Conservation (phyloP, 1,139 yeast species). For the Pichia sp. region DNA sequence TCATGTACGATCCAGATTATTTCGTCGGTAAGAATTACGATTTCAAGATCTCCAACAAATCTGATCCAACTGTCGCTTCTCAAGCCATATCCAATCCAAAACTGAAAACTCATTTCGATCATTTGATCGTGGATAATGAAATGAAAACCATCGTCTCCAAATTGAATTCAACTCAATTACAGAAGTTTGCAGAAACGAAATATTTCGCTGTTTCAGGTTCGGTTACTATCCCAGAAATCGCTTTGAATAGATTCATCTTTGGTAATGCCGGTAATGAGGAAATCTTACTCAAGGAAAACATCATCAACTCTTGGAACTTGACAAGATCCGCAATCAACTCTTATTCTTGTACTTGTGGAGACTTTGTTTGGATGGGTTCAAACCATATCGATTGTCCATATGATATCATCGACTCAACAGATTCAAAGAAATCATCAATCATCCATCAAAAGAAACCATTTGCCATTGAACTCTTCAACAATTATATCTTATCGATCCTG, state of each 20-base stretch:
- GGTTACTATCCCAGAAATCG: background rate
- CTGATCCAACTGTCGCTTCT: background rate
- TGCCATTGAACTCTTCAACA: conserved; percentile 12
- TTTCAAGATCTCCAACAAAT: background rate
- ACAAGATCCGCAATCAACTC: conserved; percentile 4
- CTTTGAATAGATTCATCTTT: background rate
- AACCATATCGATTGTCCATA: conserved; percentile 2
- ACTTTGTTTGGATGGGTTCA: background rate
- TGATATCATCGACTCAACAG: background rate
- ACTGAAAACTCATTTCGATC: background rate
- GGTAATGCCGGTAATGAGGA: background rate
- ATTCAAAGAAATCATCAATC: background rate
- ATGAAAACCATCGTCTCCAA: conserved; percentile 5
- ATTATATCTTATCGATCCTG: conserved; percentile 13
- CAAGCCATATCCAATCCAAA: background rate
- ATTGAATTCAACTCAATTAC: conserved; percentile 10
- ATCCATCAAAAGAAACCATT: background rate
- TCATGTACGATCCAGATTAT: background rate
- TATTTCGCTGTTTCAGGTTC: background rate
- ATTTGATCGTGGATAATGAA: background rate
- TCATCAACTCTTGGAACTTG: conserved; percentile 4
- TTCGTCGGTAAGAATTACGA: conserved; percentile 3
- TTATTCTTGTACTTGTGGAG: conserved; percentile 7
- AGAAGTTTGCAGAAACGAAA: conserved; percentile 6
- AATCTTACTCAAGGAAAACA: background rate